phyloP scores from a whole-genome alignment of 192 early-diverging fungal species.

The Entomortierella beljakovae region DNA sequence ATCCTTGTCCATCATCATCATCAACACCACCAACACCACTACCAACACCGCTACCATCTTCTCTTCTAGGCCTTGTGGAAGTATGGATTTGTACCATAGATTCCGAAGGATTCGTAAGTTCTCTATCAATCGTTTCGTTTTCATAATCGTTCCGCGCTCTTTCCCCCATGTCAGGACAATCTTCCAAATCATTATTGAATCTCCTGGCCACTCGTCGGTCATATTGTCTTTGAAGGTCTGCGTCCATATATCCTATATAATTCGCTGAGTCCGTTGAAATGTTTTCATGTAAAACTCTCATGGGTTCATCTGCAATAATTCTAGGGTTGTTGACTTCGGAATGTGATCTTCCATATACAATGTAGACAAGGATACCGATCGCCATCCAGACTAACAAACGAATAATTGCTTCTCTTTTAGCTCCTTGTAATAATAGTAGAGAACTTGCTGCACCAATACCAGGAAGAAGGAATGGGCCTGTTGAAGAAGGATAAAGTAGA shows the following conservation, averaged over 20 bases:
- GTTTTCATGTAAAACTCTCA: conserved; percentile 39
- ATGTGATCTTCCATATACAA: conserved; percentile 70
- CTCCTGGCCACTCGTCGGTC: conserved; percentile 34
- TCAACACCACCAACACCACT: conserved; percentile 9
- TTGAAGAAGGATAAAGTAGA: not conserved
- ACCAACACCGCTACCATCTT: not conserved
- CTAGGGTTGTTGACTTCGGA: conserved; percentile 65
- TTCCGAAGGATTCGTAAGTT: too few species aligned
- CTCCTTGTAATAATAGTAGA: conserved; percentile 74
- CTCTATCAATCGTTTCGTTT: not conserved
- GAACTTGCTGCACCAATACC: conserved; percentile 69
- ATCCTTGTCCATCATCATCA: not conserved
- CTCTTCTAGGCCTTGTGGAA: too few species aligned
- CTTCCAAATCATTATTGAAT: not conserved
- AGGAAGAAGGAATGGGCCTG: conserved; percentile 72
- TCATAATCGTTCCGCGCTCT: not conserved
- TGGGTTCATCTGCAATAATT: conserved; percentile 18
- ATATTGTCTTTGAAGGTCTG: conserved; percentile 30
- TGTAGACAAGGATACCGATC: conserved; percentile 83
- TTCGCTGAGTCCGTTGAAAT: conserved; percentile 10
- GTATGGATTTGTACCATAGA: too few species aligned
- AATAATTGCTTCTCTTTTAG: conserved; percentile 72
- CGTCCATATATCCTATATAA: conserved; percentile 20
- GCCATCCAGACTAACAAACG: conserved; percentile 85
- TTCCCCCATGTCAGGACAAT: not conserved